Conservation (phyloP, 1,284 basidiomycete species). For the Schizopora paradoxa region DNA sequence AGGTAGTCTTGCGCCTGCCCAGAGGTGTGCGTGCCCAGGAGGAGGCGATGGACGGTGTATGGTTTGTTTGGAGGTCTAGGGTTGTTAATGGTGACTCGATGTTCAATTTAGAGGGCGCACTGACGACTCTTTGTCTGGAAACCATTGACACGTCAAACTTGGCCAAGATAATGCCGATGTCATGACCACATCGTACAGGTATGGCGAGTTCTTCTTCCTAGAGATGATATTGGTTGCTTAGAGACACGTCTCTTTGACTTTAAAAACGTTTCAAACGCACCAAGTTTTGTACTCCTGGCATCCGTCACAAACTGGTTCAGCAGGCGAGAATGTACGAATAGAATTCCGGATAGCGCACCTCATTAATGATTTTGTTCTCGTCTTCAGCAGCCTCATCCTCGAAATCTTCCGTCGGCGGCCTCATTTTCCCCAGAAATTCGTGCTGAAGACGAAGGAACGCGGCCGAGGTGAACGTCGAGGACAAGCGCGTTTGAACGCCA, state of each 20-base stretch:
- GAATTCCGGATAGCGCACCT: conserved; percentile 47
- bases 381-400: conserved; percentile 82
- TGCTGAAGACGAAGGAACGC: background rate
- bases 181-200: conserved; percentile 95
- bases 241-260: too few relatives aligned
- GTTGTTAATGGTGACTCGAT: conserved; percentile 2
- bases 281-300: conserved; percentile 86
- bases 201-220: conserved; percentile 97
- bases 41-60: conserved; percentile 88
- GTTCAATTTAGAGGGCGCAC: conserved; percentile 27
- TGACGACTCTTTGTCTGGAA: conserved; percentile 93
- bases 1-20: conserved; percentile 93
- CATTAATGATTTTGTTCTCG: conserved; percentile 89
- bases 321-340: conserved; percentile 15
- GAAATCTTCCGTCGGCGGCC: conserved; percentile 63
- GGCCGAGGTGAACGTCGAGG: background rate
- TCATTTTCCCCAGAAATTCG: conserved; percentile 42
- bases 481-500: too few relatives aligned
- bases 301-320: conserved; percentile 1
- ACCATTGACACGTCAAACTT: conserved; percentile 97
- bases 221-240: conserved; percentile 14
- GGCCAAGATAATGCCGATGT: conserved; percentile 99
- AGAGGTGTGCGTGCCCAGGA: conserved; percentile 97
- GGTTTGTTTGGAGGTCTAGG: conserved; percentile 79
- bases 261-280: conserved; percentile 32